Conservation (phyloP, 768 basidiomycete genomes). For the Collybia nuda region DNA sequence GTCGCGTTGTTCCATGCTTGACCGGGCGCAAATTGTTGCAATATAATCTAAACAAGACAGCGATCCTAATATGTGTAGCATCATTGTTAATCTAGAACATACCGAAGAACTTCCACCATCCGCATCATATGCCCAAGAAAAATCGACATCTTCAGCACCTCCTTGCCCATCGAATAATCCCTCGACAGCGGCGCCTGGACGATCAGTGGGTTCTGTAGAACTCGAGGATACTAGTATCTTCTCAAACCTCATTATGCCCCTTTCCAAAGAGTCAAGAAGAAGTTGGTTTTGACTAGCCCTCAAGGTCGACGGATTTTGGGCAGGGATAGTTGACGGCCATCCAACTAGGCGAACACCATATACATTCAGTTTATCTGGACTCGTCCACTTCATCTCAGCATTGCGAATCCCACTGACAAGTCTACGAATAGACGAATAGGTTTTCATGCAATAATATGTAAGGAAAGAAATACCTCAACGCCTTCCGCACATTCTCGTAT, state of each 20-base stretch:
- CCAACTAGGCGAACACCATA: slow-evolving; percentile 64
- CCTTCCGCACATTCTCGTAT: slow-evolving; percentile 52
- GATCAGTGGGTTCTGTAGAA: slow-evolving; percentile 2
- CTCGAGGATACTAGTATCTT: slow-evolving; percentile 17
- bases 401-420: slow-evolving; percentile 55
- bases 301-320: slow-evolving; percentile 61
- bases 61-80: neutral
- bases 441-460: slow-evolving; percentile 1
- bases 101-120: slow-evolving; percentile 22
- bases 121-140: slow-evolving; percentile 44
- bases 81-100: slow-evolving; percentile 1
- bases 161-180: slow-evolving; percentile 6
- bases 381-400: slow-evolving; percentile 79
- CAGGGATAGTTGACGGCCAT: slow-evolving; percentile 61
- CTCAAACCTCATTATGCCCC: slow-evolving; percentile 50
- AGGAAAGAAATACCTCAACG: slow-evolving; percentile 43
- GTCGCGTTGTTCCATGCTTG: neutral
- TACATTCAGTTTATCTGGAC: slow-evolving; percentile 51
- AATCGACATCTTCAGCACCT: slow-evolving; percentile 27
- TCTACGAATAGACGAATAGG: slow-evolving; percentile 26
- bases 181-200: slow-evolving; percentile 3
- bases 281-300: slow-evolving; percentile 53
- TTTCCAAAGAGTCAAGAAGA: slow-evolving; percentile 48
- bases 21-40: neutral
- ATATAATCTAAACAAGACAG: no score